Base-by-base conservation (phyloP, 2,329 filamentous ascomycete genomes). In the Exophiala calicioides region DNA sequence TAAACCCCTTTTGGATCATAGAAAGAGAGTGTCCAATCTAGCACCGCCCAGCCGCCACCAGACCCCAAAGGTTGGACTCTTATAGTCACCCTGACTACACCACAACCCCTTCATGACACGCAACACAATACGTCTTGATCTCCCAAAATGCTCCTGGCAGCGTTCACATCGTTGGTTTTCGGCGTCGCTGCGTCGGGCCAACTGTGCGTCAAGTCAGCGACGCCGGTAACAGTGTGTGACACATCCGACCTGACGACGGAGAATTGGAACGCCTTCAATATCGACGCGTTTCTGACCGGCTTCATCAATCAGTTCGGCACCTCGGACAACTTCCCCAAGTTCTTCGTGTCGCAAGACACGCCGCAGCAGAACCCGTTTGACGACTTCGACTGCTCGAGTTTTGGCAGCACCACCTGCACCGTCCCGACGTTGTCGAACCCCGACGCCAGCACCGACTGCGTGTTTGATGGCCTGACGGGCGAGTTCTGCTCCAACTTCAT, bases 241-340 rank as follows among this genome's bases (percentile, higher is more conserved):
- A 5, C 24, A 6, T 16, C 24, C 19, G 43, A 46, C 24, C 34
- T 46, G 24, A 46, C 33, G 10, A 38, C 16, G 18, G 33, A 23
- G 6, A 46, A 46, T 34, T 46, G 43, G 43, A 24, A 46, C 33
- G 26, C 33, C 10, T 46, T 46, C n/a, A 26, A 31, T 10, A 39
- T 46, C 21, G 43, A 46, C 21, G 34, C n/a, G 15, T 38, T 44
- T 29, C 43, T 46, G 10, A 10, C 20, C 3, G 43, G 34, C 18
- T 38, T 38, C 43, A 46, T 46, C 33, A 38, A 38, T 19, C 13
- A 46, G 33, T 46, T 46, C 16, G 43, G 23, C n/a, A 33, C 34
- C 8, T 8, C 24, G n/a, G 43, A 31, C 43, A 38, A 46, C 16
- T 46, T 46, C 20, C 33, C 33, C 16, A 46, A 46, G 15, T 46